phyloP scores from a whole-genome alignment of 192 early-diverging fungal species.

The Thoreauomyces humboldtii region DNA sequence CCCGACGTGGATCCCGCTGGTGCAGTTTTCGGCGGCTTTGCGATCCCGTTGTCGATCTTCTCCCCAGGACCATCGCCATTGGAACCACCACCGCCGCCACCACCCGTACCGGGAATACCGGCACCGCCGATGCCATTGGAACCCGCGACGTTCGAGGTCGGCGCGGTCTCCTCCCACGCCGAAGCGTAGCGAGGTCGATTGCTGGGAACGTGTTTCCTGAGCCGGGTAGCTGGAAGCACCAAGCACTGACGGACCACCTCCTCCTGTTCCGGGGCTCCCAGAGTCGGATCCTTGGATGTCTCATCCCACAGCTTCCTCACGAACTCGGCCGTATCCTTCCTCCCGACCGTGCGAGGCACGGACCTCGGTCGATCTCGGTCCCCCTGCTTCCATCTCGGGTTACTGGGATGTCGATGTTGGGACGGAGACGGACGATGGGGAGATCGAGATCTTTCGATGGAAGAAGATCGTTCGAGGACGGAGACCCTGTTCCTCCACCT shows the following conservation, averaged over 20 bases:
- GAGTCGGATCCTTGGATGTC: too few relatives aligned
- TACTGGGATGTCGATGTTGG: too few relatives aligned
- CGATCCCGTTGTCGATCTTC: neutral
- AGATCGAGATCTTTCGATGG: too few relatives aligned
- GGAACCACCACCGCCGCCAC: neutral
- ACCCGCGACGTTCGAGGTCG: too few relatives aligned
- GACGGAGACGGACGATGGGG: too few relatives aligned
- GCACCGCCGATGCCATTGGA: neutral
- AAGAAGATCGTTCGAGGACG: neutral
- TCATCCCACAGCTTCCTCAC: too few relatives aligned
- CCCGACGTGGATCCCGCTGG: neutral
- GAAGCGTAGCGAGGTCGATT: neutral
- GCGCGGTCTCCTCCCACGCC: neutral
- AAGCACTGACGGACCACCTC: too few relatives aligned
- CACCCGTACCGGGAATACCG: neutral
- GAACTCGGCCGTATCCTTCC: too few relatives aligned
- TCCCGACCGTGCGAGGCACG: too few relatives aligned
- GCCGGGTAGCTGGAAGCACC: slow-evolving; percentile 1
- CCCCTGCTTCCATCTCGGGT: too few relatives aligned
- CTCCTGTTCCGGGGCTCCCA: too few relatives aligned
- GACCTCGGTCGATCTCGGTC: too few relatives aligned
- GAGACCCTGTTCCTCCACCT: neutral
- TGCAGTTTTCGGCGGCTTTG: neutral
- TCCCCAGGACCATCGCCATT: neutral
- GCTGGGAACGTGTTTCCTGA: neutral